Base-by-base conservation (phyloP, 805 yeast genomes). In the Clavispora fructus region DNA sequence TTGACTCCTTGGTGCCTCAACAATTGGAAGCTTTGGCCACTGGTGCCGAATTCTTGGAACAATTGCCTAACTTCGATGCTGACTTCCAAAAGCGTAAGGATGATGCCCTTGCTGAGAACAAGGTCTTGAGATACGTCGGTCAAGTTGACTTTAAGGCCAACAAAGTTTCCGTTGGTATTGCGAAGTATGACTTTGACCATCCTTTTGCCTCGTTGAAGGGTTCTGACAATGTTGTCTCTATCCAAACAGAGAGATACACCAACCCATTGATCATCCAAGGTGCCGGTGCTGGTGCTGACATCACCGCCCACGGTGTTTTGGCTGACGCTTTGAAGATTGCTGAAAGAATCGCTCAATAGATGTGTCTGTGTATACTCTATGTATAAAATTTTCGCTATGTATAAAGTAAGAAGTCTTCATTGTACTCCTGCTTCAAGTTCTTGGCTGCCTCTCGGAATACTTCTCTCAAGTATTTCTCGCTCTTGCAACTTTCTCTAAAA, bases 131-230 rank as follows among this genome's bases (percentile, higher is more conserved):
- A 72, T 94, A 86, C 61, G 95, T 94, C 39, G 99, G 98, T 52
- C 82, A 82, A 56, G 90, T 92, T 46, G 97, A 94, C 63, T 71
- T 91, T 52, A 75, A 79, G 47, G 73, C 77, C 59, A 80, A 82
- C 50, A 69, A 74, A 48, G 95, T 82, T 41, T 80, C 86, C 41
- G 98, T 92, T 49, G 96, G 92, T 55, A 85, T 94, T 58, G 90
- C 83, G 55, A 87, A 88, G 67, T 94, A 90, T 68, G 87, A 83
- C 46, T 75, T 77, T 47, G 84, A 92, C 58, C 98, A 94, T 66
- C 98, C 99, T 45, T 94, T 94, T 63, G 98, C 99, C 37, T 77
- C 96, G 11, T 78, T 94, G 64, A 86, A 87, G 73, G 99, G 99
- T 43, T 87, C 97, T 51, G 98, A 94, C 66, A 94, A 94, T 63